A percentile compares a stretch with the other conserved stretches of the same genome.
Evolutionary conservation across 345 rosid genomes (phyloP).

Genomic region (Gossypium sturtianum): DNA sequence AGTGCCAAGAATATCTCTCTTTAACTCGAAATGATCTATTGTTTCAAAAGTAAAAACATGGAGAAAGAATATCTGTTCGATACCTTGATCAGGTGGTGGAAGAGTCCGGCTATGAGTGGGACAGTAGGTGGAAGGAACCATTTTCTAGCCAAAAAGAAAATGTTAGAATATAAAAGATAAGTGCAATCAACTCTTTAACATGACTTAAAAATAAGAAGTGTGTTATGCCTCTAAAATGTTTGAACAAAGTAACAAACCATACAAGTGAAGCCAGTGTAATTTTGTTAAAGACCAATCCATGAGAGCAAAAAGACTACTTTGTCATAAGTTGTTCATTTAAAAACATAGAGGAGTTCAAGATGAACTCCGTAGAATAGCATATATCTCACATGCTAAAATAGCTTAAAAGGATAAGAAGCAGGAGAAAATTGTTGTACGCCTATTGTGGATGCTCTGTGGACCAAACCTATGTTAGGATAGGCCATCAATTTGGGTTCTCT

Average conservation of each 20-base stretch:
- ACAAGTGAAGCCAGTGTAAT: neutral
- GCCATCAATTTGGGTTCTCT: too few relatives aligned
- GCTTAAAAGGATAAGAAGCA: neutral
- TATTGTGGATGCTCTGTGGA: too few relatives aligned
- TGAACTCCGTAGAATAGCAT: slow-evolving; percentile 6
- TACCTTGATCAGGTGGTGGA: slow-evolving; percentile 91
- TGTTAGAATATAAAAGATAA: neutral
- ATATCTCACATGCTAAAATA: neutral
- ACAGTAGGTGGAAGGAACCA: slow-evolving; percentile 64
- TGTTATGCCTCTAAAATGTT: neutral
- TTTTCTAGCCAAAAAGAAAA: slow-evolving; percentile 35
- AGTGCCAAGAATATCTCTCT: slow-evolving; percentile 6
- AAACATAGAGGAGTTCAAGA: neutral
- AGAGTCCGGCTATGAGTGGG: slow-evolving; percentile 77
- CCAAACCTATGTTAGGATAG: too few relatives aligned
- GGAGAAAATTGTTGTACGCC: neutral
- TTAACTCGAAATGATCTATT: neutral
- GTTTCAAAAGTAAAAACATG: neutral
- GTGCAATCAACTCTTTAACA: slow-evolving; percentile 2
- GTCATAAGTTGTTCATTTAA: neutral
- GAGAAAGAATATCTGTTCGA: slow-evolving; percentile 11
- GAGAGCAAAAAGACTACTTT: neutral
- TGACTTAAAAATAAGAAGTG: neutral
- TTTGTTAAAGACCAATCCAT: neutral
- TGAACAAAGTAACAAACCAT: neutral